Evolutionary conservation across 768 basidiomycete genomes (phyloP).

Genomic region (Lactarius hatsudake): DNA sequence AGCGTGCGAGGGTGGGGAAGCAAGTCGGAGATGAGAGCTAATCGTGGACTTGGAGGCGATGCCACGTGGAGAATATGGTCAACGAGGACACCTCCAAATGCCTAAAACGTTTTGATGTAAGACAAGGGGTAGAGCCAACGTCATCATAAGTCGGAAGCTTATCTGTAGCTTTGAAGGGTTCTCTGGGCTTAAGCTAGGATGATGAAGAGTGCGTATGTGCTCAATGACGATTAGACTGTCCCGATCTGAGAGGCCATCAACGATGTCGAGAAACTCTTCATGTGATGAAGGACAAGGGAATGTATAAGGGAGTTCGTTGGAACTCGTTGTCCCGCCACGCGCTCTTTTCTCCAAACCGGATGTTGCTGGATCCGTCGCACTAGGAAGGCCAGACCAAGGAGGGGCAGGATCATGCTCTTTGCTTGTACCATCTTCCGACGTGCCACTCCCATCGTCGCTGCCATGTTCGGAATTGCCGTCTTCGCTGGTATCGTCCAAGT

Average conservation of each 20-base stretch:
- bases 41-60: slow-evolving; percentile 57
- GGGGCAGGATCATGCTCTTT: slow-evolving; percentile 31
- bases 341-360: neutral
- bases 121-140: slow-evolving; percentile 4
- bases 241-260: slow-evolving; percentile 65
- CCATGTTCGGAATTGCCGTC: slow-evolving; percentile 27
- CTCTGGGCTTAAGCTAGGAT: slow-evolving; percentile 86
- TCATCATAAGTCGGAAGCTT: slow-evolving; percentile 26
- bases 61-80: slow-evolving; percentile 85
- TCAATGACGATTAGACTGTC: slow-evolving; percentile 81
- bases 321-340: neutral
- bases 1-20: slow-evolving; percentile 78
- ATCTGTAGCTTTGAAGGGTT: slow-evolving; percentile 95
- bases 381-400: slow-evolving; percentile 1
- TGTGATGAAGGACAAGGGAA: slow-evolving; percentile 87
- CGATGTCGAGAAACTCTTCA: slow-evolving; percentile 84
- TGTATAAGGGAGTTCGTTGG: slow-evolving; percentile 81
- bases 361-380: neutral
- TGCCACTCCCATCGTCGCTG: slow-evolving; percentile 35
- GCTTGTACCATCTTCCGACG: slow-evolving; percentile 32
- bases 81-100: slow-evolving; percentile 71
- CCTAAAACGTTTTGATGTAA: slow-evolving; percentile 40
- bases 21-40: slow-evolving; percentile 59
- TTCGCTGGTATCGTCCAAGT: slow-evolving; percentile 19
- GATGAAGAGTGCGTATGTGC: slow-evolving; percentile 86